Evolutionary conservation across 2,329 filamentous ascomycete genomes (phyloP), one percentile per base, ranked within the genome.

Genomic region (Zasmidium citrigriseum): DNA sequence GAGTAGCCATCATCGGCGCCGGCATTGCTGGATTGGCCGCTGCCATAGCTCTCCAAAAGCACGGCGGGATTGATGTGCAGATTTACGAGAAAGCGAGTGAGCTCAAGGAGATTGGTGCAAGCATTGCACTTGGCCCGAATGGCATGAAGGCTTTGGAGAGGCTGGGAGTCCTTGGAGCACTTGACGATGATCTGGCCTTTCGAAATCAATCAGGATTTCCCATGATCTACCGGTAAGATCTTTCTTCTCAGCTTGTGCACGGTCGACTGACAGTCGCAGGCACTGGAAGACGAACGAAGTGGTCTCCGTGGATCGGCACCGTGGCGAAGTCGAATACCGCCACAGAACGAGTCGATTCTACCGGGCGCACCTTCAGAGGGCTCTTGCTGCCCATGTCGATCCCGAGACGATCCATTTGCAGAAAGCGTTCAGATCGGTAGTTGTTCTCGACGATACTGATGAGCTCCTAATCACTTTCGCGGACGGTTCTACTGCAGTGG

Each of bases 21-120:
- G 76, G 76, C 5, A 73, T 77, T 27, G 74, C 74, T 9, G 75
- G 76, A 7, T 69, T 78, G 20, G 71, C 71, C 1, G 67, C 72
- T 2, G 72, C 74, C 2, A 74, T 77, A 47, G 73, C 72, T 2
- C 64, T 75, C 0, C 59, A 62, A 7, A 56, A 69, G 25, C 69
- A 68, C 41, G 64, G 72, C 9, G 52, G 64, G 21, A 69, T 74
- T 44, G 65, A 72, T 50, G 69, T 74, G 9, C 67, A 68, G 46
- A 60, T 77, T 14, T 77, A 73, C 50, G 75, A 76, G 51, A 67
- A 69, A 52, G 73, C 74, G 2, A 65, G 60, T 1, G 59, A 71
- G 58, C 60, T 77, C 27, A 68, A 67, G 52, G 75, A 76, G 56
- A 72, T 77, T 12, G 74, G 75, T 10, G 75, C 74, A 3, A 73